Percentiles rank a stretch among this genome's conserved stretches.
Evolutionary conservation across 257 asterid species (phyloP).

Genomic region (Ballota nigra): DNA sequence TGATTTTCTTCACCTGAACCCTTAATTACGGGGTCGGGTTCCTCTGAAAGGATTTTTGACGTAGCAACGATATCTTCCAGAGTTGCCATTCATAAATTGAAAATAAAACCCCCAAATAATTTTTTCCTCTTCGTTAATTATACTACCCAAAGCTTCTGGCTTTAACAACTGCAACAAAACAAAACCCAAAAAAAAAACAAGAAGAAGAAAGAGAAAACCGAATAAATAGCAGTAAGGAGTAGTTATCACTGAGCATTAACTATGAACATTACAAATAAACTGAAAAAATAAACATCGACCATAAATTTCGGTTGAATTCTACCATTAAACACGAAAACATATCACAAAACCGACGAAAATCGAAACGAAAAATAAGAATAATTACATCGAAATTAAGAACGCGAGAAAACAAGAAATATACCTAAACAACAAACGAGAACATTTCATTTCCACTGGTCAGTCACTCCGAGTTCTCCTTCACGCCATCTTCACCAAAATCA

Average conservation of each 20-base stretch:
- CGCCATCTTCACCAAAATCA: background rate
- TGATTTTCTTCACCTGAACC: too few relatives aligned
- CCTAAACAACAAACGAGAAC: background rate
- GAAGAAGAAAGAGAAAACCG: background rate
- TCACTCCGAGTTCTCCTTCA: constrained; percentile 1
- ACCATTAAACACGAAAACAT: background rate
- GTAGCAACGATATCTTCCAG: constrained; percentile 32
- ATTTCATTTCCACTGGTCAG: background rate
- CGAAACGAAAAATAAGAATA: background rate
- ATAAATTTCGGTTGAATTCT: background rate
- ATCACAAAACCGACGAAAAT: background rate
- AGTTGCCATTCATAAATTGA: constrained; percentile 21
- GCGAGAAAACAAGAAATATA: constrained; percentile 13
- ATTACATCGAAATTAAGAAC: background rate
- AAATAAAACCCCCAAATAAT: constrained; percentile 17
- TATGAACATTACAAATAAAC: constrained; percentile 7
- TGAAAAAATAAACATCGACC: constrained; percentile 3
- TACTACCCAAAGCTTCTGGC: constrained; percentile 14
- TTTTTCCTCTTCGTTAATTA: background rate
- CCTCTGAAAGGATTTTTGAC: constrained; percentile 6
- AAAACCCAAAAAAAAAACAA: background rate
- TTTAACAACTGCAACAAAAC: constrained; percentile 23
- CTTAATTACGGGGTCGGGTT: background rate
- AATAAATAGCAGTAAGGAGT: constrained; percentile 12
- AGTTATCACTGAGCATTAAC: constrained; percentile 18